Percentiles rank a stretch among this genome's conserved stretches.
These are phyloP conservation scores for Calonectria pteridis DNA, from an alignment of 2,329 filamentous ascomycete genomes.

Conservation along the genomic window DNA sequence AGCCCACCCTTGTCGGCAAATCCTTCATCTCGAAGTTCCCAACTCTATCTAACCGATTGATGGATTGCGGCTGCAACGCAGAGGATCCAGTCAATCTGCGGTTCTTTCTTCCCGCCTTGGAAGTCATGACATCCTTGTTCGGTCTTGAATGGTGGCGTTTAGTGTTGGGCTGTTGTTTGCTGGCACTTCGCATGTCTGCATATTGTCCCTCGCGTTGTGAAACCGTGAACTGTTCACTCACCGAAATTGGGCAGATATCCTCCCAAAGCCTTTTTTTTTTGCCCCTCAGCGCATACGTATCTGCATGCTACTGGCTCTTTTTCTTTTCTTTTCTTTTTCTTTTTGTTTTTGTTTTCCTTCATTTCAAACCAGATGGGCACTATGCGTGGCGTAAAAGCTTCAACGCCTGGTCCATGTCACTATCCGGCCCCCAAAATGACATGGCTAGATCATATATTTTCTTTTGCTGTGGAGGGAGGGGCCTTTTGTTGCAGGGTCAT, in stretches of 20 bases:
- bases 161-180: constrained; percentile 11
- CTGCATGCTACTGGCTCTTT: constrained; percentile 25
- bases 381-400: constrained; percentile 23
- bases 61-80: constrained; percentile 13
- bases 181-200: constrained; percentile 25
- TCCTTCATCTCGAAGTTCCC: not conserved
- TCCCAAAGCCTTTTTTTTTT: not conserved
- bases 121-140: constrained; percentile 5
- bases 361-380: not conserved
- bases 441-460: constrained; percentile 16
- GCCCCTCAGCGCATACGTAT: constrained; percentile 22
- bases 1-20: constrained; percentile 3
- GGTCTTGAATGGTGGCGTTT: not conserved
- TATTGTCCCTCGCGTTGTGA: constrained; percentile 14
- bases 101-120: not conserved
- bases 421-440: constrained; percentile 24
- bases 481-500: not conserved
- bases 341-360: not conserved
- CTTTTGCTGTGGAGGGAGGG: constrained; percentile 17
- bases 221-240: constrained; percentile 26
- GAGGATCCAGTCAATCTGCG: constrained; percentile 15
- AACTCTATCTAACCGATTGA: constrained; percentile 23
- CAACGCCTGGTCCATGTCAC: constrained; percentile 22
- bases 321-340: not conserved
- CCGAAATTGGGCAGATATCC: constrained; percentile 12